A percentile compares a stretch with the other conserved stretches of the same genome.
phyloP scores from a whole-genome alignment of 176 grass and related monocot genomes.

The Aegilops umbellulata region DNA sequence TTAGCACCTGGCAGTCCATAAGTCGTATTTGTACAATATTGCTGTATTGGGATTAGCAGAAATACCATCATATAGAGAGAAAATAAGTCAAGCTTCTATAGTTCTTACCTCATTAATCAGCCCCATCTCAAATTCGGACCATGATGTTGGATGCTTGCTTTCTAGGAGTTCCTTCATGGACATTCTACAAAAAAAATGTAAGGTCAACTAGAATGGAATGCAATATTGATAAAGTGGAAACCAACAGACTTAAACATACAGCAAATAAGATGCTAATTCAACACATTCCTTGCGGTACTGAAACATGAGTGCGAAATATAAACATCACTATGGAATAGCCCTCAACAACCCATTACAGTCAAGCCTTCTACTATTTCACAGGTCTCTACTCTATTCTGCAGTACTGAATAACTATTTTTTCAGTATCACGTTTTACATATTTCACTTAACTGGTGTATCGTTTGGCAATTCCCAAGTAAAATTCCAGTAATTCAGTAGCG shows the following conservation, averaged over 20 bases:
- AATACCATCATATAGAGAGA: not conserved
- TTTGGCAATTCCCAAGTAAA: not conserved
- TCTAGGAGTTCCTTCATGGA: slow-evolving; percentile 90
- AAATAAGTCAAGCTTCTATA: slow-evolving; percentile 25
- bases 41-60: not conserved
- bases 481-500: not conserved
- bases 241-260: not conserved
- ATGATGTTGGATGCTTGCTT: slow-evolving; percentile 84
- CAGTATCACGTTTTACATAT: not conserved
- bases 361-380: not conserved
- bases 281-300: not conserved
- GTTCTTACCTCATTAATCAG: slow-evolving; percentile 74
- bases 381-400: not conserved
- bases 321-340: not conserved
- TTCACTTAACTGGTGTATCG: not conserved
- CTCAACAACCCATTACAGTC: not conserved
- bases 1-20: not conserved
- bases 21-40: not conserved
- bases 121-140: slow-evolving; percentile 87
- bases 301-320: not conserved
- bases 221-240: slow-evolving; percentile 7
- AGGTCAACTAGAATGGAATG: not conserved
- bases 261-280: not conserved
- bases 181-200: slow-evolving; percentile 56
- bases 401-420: not conserved